Base-by-base conservation (phyloP, 306 rosid species). In the Prunus armeniaca region DNA sequence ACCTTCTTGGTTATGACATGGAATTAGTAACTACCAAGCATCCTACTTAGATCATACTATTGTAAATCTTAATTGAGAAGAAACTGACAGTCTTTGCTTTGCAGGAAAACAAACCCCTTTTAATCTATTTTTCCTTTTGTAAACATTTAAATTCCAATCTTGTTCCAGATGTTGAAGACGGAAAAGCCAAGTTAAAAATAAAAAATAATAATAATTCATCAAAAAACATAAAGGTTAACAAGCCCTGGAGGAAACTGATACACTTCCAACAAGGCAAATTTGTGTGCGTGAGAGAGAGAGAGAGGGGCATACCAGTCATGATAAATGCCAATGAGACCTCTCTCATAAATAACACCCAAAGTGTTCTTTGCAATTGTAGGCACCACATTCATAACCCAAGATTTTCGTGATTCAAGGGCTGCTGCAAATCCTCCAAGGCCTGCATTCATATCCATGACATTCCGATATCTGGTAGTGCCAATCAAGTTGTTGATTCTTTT, bases 401-500 rank as follows among this genome's bases (percentile, higher is more conserved):
- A 89, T 70, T 90, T 89, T 63, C 67, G 82, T 12, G 98, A 92
- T 67, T 96, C 96, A 60, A 92, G 84, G 34, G 98, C 89, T 30
- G 98, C 98, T 27, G 93, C 96, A 81, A 96, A 96, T 84, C 99
- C 99, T 66, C 99, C 99, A 13, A 96, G 96, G 77, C 87, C 95
- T 62, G 99, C 97, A 82, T 96, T 96, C 99, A 96, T 92, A 85
- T 96, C 99, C 98, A 96, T 96, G 74, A 91, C 72, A 79, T 92
- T 96, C 69, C 97, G 89, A 72, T 85, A 90, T 83, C 99, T 88
- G 24, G 87, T 51, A 12, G 92, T 82, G 79, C 99, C 97, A 50
- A 96, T 79, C 82, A 92, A 76, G 69, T 62, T 80, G 85, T 92
- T 91, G 9, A 79, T 82, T 85, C 91, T 89, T 83, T 87, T 89